Percentiles rank a stretch among this genome's conserved stretches.
These are phyloP conservation scores for Salvia rosmarinus DNA, from an alignment of 257 asterid genomes.

Conservation along the genomic window DNA sequence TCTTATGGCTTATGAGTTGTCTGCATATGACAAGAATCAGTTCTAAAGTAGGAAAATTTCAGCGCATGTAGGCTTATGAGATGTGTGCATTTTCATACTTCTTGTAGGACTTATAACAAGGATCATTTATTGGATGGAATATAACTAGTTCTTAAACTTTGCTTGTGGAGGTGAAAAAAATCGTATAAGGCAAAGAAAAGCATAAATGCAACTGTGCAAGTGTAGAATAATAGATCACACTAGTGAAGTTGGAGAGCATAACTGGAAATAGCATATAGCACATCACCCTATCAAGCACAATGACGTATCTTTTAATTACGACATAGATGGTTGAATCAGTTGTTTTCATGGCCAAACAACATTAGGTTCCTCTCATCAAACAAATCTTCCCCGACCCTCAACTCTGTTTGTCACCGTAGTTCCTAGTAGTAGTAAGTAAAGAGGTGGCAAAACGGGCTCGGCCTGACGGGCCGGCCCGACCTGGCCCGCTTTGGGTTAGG, in stretches of 20 bases:
- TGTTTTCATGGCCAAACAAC: conserved; percentile 1
- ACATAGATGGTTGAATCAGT: conserved; percentile 7
- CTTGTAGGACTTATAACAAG: not conserved
- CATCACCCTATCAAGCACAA: not conserved
- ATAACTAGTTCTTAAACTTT: not conserved
- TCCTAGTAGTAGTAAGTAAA: too few species aligned
- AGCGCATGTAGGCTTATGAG: not conserved
- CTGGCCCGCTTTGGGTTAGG: too few species aligned
- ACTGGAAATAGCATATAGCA: not conserved
- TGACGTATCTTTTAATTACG: not conserved
- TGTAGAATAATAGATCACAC: not conserved
- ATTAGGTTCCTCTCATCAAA: not conserved
- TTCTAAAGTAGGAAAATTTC: not conserved
- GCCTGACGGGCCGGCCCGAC: too few species aligned
- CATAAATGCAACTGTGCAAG: not conserved
- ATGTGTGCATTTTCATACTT: not conserved
- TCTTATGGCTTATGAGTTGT: not conserved
- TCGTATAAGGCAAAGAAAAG: not conserved
- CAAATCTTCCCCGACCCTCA: not conserved
- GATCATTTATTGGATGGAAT: not conserved
- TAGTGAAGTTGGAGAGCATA: conserved; percentile 21
- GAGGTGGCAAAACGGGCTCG: too few species aligned
- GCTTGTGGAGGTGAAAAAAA: conserved; percentile 3
- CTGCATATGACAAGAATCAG: conserved; percentile 21
- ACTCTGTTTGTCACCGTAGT: not conserved